Evolutionary conservation across 495 filamentous ascomycete genomes (phyloP).

Genomic region (Aspergillus cavernicola): DNA sequence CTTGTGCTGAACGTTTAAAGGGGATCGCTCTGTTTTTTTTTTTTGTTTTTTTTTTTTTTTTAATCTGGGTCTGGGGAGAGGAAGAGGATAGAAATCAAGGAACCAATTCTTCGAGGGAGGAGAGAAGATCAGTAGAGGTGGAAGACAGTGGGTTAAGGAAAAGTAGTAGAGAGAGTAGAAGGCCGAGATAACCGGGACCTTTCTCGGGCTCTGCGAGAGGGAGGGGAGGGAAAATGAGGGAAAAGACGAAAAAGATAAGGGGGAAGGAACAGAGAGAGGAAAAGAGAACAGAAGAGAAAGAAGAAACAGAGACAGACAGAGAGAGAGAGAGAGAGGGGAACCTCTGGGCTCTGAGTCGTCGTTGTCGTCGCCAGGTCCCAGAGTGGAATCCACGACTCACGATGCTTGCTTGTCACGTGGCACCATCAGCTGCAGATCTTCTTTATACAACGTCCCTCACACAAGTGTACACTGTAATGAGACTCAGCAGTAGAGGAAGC

Average conservation of each 20-base stretch:
- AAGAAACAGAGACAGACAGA: not conserved
- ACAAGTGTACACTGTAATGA: no score
- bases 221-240: not conserved
- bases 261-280: not conserved
- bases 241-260: not conserved
- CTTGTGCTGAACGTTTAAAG: constrained; percentile 1
- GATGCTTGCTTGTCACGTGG: constrained; percentile 37
- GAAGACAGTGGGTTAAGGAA: not conserved
- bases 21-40: constrained; percentile 8
- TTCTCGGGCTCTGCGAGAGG: not conserved
- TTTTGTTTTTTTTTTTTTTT: constrained; percentile 7
- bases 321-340: not conserved
- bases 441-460: not conserved
- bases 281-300: not conserved
- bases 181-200: constrained; percentile 14
- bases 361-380: not conserved
- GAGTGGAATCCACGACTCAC: constrained; percentile 18
- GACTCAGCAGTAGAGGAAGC: no score
- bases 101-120: constrained; percentile 27
- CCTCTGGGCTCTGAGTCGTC: constrained; percentile 8
- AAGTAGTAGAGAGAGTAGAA: constrained; percentile 6
- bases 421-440: constrained; percentile 28
- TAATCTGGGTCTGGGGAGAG: constrained; percentile 17
- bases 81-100: constrained; percentile 24
- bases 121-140: constrained; percentile 3